Percentiles rank a stretch among this genome's conserved stretches.
These are phyloP conservation scores for Pleomassaria siparia DNA, from an alignment of 2,329 filamentous ascomycete species.

Conservation along the genomic window DNA sequence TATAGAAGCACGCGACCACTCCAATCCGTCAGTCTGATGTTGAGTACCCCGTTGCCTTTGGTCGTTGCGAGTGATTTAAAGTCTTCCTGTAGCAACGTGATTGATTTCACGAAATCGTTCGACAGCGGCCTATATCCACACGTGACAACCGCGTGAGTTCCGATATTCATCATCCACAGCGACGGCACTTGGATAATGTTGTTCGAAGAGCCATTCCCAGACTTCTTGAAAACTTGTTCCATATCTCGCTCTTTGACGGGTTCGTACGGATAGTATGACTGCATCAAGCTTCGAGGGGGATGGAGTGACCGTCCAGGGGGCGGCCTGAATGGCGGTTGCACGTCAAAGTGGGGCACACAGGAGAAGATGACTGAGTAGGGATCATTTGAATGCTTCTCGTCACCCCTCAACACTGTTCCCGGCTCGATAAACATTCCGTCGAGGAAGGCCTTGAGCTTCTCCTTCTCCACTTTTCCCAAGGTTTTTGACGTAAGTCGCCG, in stretches of 20 bases:
- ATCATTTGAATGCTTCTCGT: conserved; percentile 15
- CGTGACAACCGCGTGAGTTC: conserved; percentile 25
- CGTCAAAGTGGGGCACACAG: conserved; percentile 31
- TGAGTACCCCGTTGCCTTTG: conserved; percentile 6
- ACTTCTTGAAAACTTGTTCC: conserved; percentile 33
- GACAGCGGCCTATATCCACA: conserved; percentile 26
- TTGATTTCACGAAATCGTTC: conserved; percentile 28
- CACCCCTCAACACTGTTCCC: conserved; percentile 33
- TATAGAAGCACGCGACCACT: conserved; percentile 24
- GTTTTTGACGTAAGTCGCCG: conserved; percentile 17
- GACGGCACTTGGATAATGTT: conserved; percentile 31
- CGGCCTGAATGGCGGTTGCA: conserved; percentile 12
- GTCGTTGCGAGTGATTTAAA: conserved; percentile 8
- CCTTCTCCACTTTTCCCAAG: conserved; percentile 25
- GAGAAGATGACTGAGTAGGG: conserved; percentile 31
- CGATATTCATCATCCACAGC: conserved; percentile 36
- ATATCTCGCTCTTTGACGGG: conserved; percentile 30
- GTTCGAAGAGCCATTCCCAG: conserved; percentile 16
- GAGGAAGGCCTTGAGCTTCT: conserved; percentile 26
- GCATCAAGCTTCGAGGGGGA: conserved; percentile 30
- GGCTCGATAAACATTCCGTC: conserved; percentile 38
- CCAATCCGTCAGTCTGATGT: conserved; percentile 25
- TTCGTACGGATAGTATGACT: conserved; percentile 36
- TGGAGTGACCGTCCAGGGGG: conserved; percentile 9
- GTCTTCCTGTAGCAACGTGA: conserved; percentile 24